phyloP scores from a whole-genome alignment of 768 basidiomycete genomes.

The Termitomyces sp. region DNA sequence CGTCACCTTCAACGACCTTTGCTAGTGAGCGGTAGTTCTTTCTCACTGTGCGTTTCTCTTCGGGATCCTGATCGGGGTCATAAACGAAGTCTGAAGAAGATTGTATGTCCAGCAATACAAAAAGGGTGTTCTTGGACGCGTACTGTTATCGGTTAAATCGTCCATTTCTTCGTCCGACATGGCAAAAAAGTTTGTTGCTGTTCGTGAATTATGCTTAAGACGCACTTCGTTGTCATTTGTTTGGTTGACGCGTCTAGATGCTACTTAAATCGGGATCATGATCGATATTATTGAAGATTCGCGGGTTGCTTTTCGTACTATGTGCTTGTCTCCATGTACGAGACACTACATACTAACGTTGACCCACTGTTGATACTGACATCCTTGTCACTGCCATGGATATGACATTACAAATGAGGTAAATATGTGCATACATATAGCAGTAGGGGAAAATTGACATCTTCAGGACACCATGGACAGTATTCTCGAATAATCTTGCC shows the following conservation, averaged over 20 bases:
- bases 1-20: constrained; percentile 57
- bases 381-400: neutral
- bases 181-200: neutral
- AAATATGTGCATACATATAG: neutral
- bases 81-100: constrained; percentile 38
- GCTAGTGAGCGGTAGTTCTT: constrained; percentile 67
- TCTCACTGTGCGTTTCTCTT: constrained; percentile 69
- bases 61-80: constrained; percentile 82
- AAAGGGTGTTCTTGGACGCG: neutral
- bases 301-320: neutral
- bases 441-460: neutral
- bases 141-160: constrained; percentile 10
- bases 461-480: constrained; percentile 43
- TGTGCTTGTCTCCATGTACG: neutral
- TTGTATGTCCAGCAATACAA: neutral
- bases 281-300: too few relatives aligned
- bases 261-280: neutral
- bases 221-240: neutral
- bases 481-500: constrained; percentile 81
- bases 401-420: neutral
- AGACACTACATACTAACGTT: neutral
- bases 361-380: neutral
- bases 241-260: neutral
- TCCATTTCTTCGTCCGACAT: constrained; percentile 29
- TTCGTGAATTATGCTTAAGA: neutral